Evolutionary conservation across 345 rosid species (phyloP), one percentile per base, ranked within the genome.

Genomic region (Populus davidiana): DNA sequence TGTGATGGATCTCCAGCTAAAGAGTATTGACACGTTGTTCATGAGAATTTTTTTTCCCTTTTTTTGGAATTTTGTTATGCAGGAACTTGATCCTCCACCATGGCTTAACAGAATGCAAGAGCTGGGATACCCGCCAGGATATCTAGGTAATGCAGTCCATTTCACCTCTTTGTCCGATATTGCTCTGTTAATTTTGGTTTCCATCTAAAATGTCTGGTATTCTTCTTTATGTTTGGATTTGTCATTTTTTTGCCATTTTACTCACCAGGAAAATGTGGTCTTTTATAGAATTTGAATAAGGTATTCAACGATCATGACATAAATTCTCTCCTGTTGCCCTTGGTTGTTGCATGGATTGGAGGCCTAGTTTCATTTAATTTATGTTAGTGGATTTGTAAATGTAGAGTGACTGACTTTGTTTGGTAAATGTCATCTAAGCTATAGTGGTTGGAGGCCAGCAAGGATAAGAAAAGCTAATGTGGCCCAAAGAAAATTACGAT

Each of bases 1-100:
- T 39, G 49, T 1, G 67, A 38, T 63, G 41, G 71, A 65, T 47
- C 23, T 36, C 17, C 50, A 50, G 72, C 54, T 35, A 50, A 67
- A 67, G 50, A 33, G 62, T 63, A 21, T 10, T 65, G 33, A 0
- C 41, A 33, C 23, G 47, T 47, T 72, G 44, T 78, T 38, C 73
- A 27, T 8, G 8, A 44, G 35, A 63, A 20, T 27, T 39, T 6
- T 74, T 5, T 41, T 41, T 17, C 10, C 41, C 5, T 0, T 23
- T 59, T 3, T 4, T 25, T 4, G 12, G 68, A 23, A 44, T 63
- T 69, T 69, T 73, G 56, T 69, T 47, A 17, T 75, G 27, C 80
- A 96, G 99, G 98, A 92, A 83, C 89, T 94, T n/a, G 99, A 96
- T 84, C 98, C 99, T 74, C 99, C 98, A 52, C 98, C 99, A 16